These are phyloP conservation scores for Syncephalis fuscata DNA, from an alignment of 371 early-diverging fungal genomes.

Conservation along the genomic window DNA sequence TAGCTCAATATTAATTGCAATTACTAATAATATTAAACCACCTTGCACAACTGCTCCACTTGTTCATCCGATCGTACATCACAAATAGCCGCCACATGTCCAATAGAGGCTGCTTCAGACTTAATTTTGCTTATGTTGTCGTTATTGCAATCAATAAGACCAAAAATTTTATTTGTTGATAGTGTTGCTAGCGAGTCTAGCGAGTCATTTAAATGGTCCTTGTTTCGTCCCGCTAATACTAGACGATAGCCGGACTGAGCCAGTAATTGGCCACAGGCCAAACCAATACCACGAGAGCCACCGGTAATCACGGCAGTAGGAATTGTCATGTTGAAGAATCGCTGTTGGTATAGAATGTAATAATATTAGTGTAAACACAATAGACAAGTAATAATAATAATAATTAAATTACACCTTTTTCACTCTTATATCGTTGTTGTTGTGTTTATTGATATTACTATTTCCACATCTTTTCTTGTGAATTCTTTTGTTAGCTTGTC, in stretches of 20 bases:
- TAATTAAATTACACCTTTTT: no score
- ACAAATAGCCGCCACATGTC: conserved; percentile 17
- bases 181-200: not conserved
- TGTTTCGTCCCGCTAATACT: not conserved
- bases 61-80: conserved; percentile 23
- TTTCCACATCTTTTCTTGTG: no score
- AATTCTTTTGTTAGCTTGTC: no score
- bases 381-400: no score
- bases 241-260: conserved; percentile 31
- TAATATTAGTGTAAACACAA: no score
- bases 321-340: conserved; percentile 14
- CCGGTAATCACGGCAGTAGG: conserved; percentile 38
- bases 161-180: no score
- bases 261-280: conserved; percentile 36
- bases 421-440: no score
- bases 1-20: not conserved
- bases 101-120: no score
- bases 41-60: conserved; percentile 22
- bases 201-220: not conserved
- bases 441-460: no score
- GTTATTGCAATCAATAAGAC: no score
- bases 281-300: conserved; percentile 62
- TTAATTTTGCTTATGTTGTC: no score
- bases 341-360: no score
- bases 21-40: conserved; percentile 1